A percentile compares a stretch with the other conserved stretches of the same genome.
These are phyloP conservation scores for Podospora sp. DNA, from an alignment of 495 filamentous ascomycete genomes.

Conservation along the genomic window DNA sequence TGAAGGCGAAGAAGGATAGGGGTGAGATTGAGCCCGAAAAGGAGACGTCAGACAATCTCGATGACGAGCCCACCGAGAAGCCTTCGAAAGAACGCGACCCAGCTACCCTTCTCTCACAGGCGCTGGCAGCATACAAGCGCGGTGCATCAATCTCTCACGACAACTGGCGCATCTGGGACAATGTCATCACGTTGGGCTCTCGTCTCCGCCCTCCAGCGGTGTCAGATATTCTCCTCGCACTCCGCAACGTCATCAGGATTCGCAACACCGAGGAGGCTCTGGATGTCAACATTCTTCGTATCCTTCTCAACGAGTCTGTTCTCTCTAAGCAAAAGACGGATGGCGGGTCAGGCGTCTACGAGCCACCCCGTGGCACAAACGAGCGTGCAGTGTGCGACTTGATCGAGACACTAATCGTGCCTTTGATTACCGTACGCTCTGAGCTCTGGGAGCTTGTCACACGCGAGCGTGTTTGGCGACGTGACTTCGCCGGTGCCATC, in stretches of 20 bases:
- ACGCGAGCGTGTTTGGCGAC: slow-evolving; percentile 68
- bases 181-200: slow-evolving; percentile 82
- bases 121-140: slow-evolving; percentile 80
- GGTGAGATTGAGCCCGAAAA: slow-evolving; percentile 30
- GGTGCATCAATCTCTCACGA: slow-evolving; percentile 79
- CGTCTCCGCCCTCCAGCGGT: slow-evolving; percentile 74
- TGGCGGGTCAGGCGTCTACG: slow-evolving; percentile 39
- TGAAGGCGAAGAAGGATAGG: slow-evolving; percentile 34
- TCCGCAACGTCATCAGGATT: slow-evolving; percentile 74
- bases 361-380: slow-evolving; percentile 48
- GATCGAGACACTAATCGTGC: slow-evolving; percentile 69
- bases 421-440: slow-evolving; percentile 78
- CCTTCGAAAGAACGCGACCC: slow-evolving; percentile 41
- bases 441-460: slow-evolving; percentile 75
- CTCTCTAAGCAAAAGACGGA: slow-evolving; percentile 35
- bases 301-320: slow-evolving; percentile 71
- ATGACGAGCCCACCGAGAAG: slow-evolving; percentile 23
- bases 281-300: slow-evolving; percentile 69
- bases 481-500: slow-evolving; percentile 68
- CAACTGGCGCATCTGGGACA: slow-evolving; percentile 93
- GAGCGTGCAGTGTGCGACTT: slow-evolving; percentile 66
- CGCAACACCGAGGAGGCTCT: slow-evolving; percentile 73
- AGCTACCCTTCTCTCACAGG: slow-evolving; percentile 66
- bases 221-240: slow-evolving; percentile 70
- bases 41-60: slow-evolving; percentile 25